phyloP scores from a whole-genome alignment of 371 early-diverging fungal genomes.

The Fennellomyces sp. region DNA sequence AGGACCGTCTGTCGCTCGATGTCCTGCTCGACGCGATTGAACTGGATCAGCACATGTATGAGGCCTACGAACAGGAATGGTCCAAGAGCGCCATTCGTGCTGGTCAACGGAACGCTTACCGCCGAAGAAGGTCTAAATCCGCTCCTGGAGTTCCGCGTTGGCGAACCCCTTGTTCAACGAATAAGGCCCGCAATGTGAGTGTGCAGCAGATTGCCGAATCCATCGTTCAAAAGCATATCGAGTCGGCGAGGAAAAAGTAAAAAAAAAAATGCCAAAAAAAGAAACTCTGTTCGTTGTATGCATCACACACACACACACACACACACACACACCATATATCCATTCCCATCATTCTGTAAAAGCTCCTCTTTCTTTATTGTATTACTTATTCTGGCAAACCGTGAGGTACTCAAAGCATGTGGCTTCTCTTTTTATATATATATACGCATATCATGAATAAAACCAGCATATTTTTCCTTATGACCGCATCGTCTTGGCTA shows the following conservation, averaged over 20 bases:
- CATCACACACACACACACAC: background rate
- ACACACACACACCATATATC: background rate
- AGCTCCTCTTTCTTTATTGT: no score
- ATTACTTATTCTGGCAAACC: no score
- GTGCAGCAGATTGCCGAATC: constrained; percentile 31
- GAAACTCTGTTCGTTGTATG: no score
- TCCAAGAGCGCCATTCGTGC: constrained; percentile 29
- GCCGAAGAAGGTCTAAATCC: constrained; percentile 40
- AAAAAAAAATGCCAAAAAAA: background rate
- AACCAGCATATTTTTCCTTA: no score
- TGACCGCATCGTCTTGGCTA: constrained; percentile 1
- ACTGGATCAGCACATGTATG: constrained; percentile 48
- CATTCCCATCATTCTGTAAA: no score
- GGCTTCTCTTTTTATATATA: no score
- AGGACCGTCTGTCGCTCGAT: constrained; percentile 34
- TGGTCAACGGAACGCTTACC: background rate
- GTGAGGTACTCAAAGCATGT: no score
- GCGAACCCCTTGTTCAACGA: constrained; percentile 7
- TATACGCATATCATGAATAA: no score
- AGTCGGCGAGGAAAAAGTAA: constrained; percentile 46
- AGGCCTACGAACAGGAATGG: constrained; percentile 36
- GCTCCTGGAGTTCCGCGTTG: constrained; percentile 37
- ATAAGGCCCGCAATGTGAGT: constrained; percentile 1
- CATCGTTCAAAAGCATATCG: constrained; percentile 45
- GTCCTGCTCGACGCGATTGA: constrained; percentile 49